Percentiles rank a stretch among this genome's conserved stretches.
These are phyloP conservation scores for Chamaecyparis obtusa DNA, from an alignment of 75 land plant species.

Conservation along the genomic window DNA sequence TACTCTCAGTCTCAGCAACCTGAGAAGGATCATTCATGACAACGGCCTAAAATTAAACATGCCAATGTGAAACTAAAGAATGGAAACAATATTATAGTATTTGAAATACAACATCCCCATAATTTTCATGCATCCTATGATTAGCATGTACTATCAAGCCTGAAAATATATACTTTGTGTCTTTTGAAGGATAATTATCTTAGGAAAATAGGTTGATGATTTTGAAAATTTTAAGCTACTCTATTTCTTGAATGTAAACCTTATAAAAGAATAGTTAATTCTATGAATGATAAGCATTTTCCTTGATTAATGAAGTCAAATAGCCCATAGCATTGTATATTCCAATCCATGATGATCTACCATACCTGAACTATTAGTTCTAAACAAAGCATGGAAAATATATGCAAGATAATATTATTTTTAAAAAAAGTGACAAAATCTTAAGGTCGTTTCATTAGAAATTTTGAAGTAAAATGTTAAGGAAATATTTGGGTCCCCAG, in stretches of 20 bases:
- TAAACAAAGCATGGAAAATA: not conserved
- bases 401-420: not conserved
- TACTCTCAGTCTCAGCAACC: constrained; percentile 44
- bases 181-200: not conserved
- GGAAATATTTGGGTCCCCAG: not conserved
- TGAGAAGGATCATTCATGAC: constrained; percentile 18
- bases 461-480: no score
- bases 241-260: not conserved
- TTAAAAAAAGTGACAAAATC: not conserved
- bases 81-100: not conserved
- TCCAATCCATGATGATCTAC: not conserved
- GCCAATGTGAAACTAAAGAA: not conserved
- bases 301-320: not conserved
- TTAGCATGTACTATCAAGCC: not conserved
- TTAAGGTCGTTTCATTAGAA: not conserved
- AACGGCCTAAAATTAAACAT: not conserved
- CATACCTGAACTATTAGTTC: not conserved
- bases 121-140: not conserved
- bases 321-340: not conserved
- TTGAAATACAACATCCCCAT: not conserved
- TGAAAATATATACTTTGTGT: not conserved
- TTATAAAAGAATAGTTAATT: not conserved
- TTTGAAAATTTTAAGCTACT: not conserved
- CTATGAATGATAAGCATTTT: not conserved
- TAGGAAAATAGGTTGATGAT: not conserved